Percentiles rank a stretch among this genome's conserved stretches.
Evolutionary conservation across 2,329 filamentous ascomycete species (phyloP).

Genomic region (Penicillium sp.): DNA sequence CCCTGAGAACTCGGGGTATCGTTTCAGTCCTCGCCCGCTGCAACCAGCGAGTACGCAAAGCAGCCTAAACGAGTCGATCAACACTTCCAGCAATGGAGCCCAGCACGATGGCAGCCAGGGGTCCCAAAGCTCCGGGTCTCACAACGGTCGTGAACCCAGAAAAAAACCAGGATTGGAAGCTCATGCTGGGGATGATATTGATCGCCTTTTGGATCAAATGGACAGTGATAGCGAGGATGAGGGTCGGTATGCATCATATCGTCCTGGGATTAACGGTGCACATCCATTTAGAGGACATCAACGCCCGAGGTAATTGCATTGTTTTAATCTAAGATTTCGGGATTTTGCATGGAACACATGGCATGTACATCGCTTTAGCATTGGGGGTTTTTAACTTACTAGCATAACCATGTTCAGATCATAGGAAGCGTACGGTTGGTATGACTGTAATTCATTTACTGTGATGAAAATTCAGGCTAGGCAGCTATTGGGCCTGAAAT

Average conservation of each 20-base stretch:
- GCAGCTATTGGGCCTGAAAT: neutral
- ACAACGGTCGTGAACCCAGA: conserved; percentile 7
- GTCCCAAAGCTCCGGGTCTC: conserved; percentile 20
- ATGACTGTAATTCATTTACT: neutral
- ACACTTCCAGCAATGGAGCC: conserved; percentile 7
- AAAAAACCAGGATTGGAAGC: conserved; percentile 28
- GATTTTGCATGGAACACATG: neutral
- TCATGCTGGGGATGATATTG: conserved; percentile 40
- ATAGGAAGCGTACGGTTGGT: neutral
- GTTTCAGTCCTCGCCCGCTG: conserved; percentile 34
- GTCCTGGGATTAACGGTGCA: conserved; percentile 5
- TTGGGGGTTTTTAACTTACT: neutral
- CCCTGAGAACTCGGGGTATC: conserved; percentile 48
- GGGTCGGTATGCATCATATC: conserved; percentile 18
- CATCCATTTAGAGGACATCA: conserved; percentile 8
- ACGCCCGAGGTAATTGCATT: conserved; percentile 10
- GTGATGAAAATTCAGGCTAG: neutral
- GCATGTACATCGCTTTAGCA: neutral
- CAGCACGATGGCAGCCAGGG: conserved; percentile 13
- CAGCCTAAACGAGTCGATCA: conserved; percentile 29
- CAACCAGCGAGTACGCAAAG: conserved; percentile 22
- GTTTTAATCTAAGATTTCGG: neutral
- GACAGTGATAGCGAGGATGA: conserved; percentile 40
- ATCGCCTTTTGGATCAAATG: conserved; percentile 43
- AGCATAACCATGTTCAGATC: neutral